Evolutionary conservation across 257 asterid species (phyloP).

Genomic region (Solanum appendiculatum): DNA sequence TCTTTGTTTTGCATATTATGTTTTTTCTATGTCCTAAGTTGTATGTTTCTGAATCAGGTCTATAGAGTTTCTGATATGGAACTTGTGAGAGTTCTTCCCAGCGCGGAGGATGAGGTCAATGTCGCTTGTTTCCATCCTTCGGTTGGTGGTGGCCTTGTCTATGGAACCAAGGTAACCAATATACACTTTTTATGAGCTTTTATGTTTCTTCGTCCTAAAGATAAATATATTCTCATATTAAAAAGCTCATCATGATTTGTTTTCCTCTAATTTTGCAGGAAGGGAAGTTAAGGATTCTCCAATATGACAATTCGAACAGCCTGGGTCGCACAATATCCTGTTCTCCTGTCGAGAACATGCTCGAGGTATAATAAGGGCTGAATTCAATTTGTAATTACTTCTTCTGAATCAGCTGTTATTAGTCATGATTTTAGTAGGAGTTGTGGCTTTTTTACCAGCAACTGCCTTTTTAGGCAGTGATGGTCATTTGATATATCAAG

Average conservation of each 20-base stretch:
- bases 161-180: slow-evolving; percentile 78
- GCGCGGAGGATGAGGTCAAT: slow-evolving; percentile 97
- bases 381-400: neutral
- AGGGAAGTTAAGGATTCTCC: slow-evolving; percentile 93
- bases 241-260: neutral
- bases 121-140: slow-evolving; percentile 97
- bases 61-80: slow-evolving; percentile 94
- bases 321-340: slow-evolving; percentile 27
- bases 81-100: slow-evolving; percentile 90
- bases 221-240: neutral
- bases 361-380: slow-evolving; percentile 41
- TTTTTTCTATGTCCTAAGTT: neutral
- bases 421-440: neutral
- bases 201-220: neutral
- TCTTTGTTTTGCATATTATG: neutral
- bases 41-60: slow-evolving; percentile 33
- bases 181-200: neutral
- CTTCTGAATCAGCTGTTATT: neutral
- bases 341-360: slow-evolving; percentile 50
- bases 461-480: neutral
- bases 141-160: slow-evolving; percentile 90
- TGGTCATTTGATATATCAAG: neutral
- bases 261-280: slow-evolving; percentile 42
- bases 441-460: neutral
- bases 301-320: slow-evolving; percentile 44